phyloP scores from a whole-genome alignment of 805 yeast genomes.

The Debaryomyces tyrocola region DNA sequence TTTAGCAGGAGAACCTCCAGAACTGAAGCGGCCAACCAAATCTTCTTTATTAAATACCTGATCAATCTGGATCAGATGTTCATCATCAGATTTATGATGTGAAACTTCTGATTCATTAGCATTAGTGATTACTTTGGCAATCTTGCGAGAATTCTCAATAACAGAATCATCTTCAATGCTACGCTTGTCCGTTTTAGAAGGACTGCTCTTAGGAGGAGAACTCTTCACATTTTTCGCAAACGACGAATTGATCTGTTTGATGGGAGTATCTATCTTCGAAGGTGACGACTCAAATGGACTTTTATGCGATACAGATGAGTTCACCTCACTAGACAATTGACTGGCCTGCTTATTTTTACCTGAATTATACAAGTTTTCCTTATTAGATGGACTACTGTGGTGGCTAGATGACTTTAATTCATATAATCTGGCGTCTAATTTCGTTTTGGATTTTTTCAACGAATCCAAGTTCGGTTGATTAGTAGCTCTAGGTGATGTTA shows the following conservation, averaged over 20 bases:
- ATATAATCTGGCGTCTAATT: slow-evolving; percentile 15
- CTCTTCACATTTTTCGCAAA: slow-evolving; percentile 5
- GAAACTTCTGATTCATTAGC: slow-evolving; percentile 12
- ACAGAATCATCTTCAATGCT: not conserved
- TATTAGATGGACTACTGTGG: slow-evolving; percentile 8
- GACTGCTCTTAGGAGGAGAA: slow-evolving; percentile 16
- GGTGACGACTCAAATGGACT: slow-evolving; percentile 17
- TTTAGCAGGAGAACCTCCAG: slow-evolving; percentile 9
- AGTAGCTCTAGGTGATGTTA: slow-evolving; percentile 16
- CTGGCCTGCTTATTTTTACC: not conserved
- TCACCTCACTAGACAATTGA: not conserved
- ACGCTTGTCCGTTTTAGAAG: not conserved
- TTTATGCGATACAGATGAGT: slow-evolving; percentile 1
- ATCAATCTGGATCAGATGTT: slow-evolving; percentile 17
- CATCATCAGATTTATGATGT: not conserved
- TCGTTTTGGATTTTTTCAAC: slow-evolving; percentile 14
- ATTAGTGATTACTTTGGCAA: slow-evolving; percentile 20
- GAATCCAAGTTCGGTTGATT: slow-evolving; percentile 13
- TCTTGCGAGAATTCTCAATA: slow-evolving; percentile 10
- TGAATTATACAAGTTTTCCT: slow-evolving; percentile 8
- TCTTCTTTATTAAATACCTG: slow-evolving; percentile 25
- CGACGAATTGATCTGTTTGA: not conserved
- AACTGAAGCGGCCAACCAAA: slow-evolving; percentile 18
- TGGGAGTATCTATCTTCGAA: slow-evolving; percentile 4
- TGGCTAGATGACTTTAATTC: slow-evolving; percentile 2